Conservation (phyloP, 2,329 filamentous ascomycete species). For the Monosporascus sp. region DNA sequence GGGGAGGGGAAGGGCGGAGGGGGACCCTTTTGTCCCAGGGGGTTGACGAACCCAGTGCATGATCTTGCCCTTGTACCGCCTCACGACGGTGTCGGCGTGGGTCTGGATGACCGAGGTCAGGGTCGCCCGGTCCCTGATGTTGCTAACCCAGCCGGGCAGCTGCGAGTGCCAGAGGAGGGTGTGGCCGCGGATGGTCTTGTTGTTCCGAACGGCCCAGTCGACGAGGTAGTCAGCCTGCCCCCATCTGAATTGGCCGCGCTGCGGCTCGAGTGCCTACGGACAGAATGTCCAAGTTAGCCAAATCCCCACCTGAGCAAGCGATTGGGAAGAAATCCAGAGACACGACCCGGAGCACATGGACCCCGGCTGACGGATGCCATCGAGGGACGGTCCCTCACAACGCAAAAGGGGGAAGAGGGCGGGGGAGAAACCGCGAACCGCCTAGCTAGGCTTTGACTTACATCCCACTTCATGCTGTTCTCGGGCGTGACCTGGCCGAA, state of each 20-base stretch:
- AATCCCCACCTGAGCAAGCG: too few relatives aligned
- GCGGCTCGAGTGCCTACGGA: constrained; percentile 17
- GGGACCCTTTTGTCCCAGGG: too few relatives aligned
- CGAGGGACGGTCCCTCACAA: too few relatives aligned
- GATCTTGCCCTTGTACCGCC: constrained; percentile 59
- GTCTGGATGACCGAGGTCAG: constrained; percentile 53
- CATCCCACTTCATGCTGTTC: constrained; percentile 69
- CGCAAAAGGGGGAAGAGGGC: not conserved
- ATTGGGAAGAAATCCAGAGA: too few relatives aligned
- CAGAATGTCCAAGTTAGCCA: not conserved
- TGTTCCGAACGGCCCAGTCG: constrained; percentile 50
- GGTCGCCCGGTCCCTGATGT: constrained; percentile 27
- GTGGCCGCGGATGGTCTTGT: constrained; percentile 58
- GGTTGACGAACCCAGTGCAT: constrained; percentile 33
- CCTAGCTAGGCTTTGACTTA: constrained; percentile 23
- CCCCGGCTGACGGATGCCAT: too few relatives aligned
- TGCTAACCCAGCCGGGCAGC: constrained; percentile 54
- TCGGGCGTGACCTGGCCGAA: constrained; percentile 63
- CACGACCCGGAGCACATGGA: too few relatives aligned
- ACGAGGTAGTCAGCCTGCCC: constrained; percentile 53
- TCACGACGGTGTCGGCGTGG: constrained; percentile 54
- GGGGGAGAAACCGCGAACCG: constrained; percentile 5
- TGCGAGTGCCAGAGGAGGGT: constrained; percentile 62
- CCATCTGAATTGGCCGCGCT: constrained; percentile 50
- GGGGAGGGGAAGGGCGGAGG: constrained; percentile 15